These are phyloP conservation scores for Luffa aegyptiaca DNA, from an alignment of 306 rosid genomes.

Conservation along the genomic window DNA sequence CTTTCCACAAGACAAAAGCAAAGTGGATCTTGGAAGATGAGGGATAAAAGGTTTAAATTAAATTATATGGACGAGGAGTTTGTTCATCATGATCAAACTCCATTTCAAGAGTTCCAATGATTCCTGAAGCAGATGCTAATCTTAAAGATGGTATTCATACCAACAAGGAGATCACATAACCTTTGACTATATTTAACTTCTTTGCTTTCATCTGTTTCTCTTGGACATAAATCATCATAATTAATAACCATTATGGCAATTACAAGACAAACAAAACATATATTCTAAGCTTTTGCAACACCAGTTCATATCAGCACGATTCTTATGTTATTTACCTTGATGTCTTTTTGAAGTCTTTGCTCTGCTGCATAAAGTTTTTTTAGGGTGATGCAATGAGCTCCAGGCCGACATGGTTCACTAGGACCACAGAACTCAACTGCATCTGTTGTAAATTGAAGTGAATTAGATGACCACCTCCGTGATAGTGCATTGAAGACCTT, in stretches of 20 bases:
- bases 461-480: conserved; percentile 62
- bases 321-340: conserved; percentile 50
- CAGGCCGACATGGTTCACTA: conserved; percentile 81
- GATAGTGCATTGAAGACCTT: conserved; percentile 78
- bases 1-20: neutral
- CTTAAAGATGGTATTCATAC: neutral
- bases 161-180: neutral
- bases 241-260: neutral
- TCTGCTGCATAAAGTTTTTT: conserved; percentile 56
- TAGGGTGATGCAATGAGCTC: conserved; percentile 86
- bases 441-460: conserved; percentile 46
- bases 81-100: neutral
- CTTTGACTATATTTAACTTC: neutral
- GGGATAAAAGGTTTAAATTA: neutral
- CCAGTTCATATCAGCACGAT: neutral
- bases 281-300: neutral
- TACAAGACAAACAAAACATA: conserved; percentile 1
- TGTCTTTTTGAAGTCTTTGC: conserved; percentile 57
- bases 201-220: neutral
- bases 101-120: neutral
- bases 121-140: neutral
- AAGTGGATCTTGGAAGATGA: neutral
- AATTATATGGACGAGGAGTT: neutral
- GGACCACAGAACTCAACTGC: conserved; percentile 28
- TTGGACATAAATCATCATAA: neutral